Conservation (phyloP, 768 basidiomycete species). For the Xanthoconium stramineum region DNA sequence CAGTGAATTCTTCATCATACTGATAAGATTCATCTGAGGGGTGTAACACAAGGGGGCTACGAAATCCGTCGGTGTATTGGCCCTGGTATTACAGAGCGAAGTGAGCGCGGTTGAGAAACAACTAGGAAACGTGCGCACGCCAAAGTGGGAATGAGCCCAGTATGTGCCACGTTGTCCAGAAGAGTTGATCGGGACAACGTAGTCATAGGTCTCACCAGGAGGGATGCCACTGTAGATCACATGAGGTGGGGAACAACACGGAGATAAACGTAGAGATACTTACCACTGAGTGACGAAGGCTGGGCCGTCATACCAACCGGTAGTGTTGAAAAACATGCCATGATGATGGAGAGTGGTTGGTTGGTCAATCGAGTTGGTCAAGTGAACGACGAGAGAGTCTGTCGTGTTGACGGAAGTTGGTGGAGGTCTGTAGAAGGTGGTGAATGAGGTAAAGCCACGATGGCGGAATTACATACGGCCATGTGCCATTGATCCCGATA, state of each 20-base stretch:
- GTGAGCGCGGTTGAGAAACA: not conserved
- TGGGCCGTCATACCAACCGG: constrained; percentile 90
- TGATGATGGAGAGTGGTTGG: constrained; percentile 84
- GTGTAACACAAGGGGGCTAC: constrained; percentile 81
- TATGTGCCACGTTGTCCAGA: constrained; percentile 78
- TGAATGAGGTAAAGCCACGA: not conserved
- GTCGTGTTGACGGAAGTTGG: constrained; percentile 67
- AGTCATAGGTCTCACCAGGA: constrained; percentile 64
- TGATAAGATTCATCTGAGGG: constrained; percentile 60
- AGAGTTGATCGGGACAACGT: constrained; percentile 65
- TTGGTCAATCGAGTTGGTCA: constrained; percentile 63
- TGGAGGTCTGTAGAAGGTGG: constrained; percentile 57
- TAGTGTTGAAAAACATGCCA: constrained; percentile 91
- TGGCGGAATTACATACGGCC: constrained; percentile 64
- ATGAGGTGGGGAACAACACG: not conserved
- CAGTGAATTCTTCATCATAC: constrained; percentile 90
- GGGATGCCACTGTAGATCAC: constrained; percentile 64
- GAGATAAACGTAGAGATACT: constrained; percentile 29
- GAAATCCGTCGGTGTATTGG: constrained; percentile 93
- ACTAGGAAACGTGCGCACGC: constrained; percentile 11
- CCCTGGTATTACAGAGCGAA: constrained; percentile 41
- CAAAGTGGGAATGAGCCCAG: constrained; percentile 74
- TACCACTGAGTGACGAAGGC: constrained; percentile 82
- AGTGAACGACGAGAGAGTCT: constrained; percentile 80
- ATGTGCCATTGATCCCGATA: constrained; percentile 87